Base-by-base conservation (phyloP, 257 asterid genomes). In the Petunia secreta region DNA sequence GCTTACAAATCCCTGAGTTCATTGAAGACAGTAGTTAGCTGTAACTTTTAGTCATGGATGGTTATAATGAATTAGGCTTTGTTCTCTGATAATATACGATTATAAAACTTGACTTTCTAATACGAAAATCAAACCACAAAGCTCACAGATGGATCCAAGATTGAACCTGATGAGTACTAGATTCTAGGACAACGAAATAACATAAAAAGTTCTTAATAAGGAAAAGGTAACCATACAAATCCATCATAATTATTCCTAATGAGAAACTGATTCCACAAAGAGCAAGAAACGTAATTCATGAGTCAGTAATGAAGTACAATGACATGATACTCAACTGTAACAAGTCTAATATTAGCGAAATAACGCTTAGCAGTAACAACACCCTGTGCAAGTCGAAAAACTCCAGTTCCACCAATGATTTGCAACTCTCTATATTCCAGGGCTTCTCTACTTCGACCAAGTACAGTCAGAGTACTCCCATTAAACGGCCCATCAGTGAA, bases 351-450 rank as follows among this genome's bases (percentile, higher is more conserved):
- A 44, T 84, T 82, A 5, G 82, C 65, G 54, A 63, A 82, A 75
- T 52, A 71, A 7, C 87, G 84, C 14, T 62, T 86, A 38, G 83
- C 80, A 3, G 83, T 85, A 25, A 84, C 86, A 4, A 87, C 52
- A 43, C 90, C 90, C 7, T 79, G 71, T 1, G 90, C 89, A 41
- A 87, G 58, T 57, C 90, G 87, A 65, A 87, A 87, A 54, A 77
- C 60, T 1, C 87, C 90, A 25, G 84, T 81, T 5, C 89, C 91
- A 2, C 91, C 89, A 4, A 88, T 38, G 4, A 86, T 79, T 2
- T 86, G 84, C 78, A 88, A 40, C 85, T 88, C 91, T 55, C 90
- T 79, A 59, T 84, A 81, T 68, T 57, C 55, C 5, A 84, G 84
- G 0, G 68, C 77, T 10, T 73, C 77, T 0, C 84, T 74, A 3